Evolutionary conservation across 2,329 filamentous ascomycete species (phyloP).

Genomic region (Trichoderma koningiopsis): DNA sequence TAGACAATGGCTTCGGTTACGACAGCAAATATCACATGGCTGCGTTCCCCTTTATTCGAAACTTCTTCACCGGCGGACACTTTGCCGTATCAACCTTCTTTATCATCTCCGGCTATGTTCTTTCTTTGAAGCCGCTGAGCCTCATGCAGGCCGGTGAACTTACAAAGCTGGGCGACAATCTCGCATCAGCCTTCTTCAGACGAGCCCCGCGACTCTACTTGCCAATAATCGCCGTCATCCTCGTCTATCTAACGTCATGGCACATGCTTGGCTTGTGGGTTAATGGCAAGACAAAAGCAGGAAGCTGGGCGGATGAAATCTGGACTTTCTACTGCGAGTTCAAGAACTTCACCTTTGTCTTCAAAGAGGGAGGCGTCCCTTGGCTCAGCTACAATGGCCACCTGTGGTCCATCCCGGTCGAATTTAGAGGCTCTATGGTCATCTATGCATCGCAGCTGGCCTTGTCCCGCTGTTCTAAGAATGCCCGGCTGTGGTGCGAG

Average conservation of each 20-base stretch:
- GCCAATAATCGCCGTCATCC: constrained; percentile 57
- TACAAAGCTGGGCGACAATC: constrained; percentile 45
- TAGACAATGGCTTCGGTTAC: constrained; percentile 59
- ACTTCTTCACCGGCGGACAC: constrained; percentile 64
- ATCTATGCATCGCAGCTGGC: constrained; percentile 61
- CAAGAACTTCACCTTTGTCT: constrained; percentile 71
- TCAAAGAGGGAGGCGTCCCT: constrained; percentile 57
- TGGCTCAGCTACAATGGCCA: constrained; percentile 59
- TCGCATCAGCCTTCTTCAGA: constrained; percentile 52
- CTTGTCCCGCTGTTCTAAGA: constrained; percentile 56
- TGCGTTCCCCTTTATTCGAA: constrained; percentile 59
- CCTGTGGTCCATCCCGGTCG: constrained; percentile 65
- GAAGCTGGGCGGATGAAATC: constrained; percentile 51
- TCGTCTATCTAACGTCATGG: constrained; percentile 53
- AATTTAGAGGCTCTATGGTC: constrained; percentile 65
- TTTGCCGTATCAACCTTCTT: constrained; percentile 61
- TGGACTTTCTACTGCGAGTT: constrained; percentile 56
- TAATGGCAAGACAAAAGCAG: constrained; percentile 42
- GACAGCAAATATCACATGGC: constrained; percentile 51
- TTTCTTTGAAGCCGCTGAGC: constrained; percentile 53
- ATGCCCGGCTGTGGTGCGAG: constrained; percentile 57
- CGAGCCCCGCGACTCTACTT: constrained; percentile 54
- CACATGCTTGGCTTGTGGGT: constrained; percentile 55
- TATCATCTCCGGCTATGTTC: constrained; percentile 60
- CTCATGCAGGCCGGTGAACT: constrained; percentile 50